Evolutionary conservation across 345 rosid genomes (phyloP).

Genomic region (Pugionium dolabratum): DNA sequence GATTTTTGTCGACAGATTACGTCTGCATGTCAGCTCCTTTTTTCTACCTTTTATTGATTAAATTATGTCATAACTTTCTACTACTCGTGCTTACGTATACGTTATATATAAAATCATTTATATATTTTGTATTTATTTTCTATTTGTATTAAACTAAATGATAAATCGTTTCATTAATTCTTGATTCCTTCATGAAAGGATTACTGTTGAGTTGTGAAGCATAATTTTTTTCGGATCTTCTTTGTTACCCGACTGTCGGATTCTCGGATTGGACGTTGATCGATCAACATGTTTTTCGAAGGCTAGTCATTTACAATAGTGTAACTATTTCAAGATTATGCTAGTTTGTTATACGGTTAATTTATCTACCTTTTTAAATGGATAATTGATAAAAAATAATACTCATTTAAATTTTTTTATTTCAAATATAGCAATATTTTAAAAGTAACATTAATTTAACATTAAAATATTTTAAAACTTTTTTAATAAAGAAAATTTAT

Average conservation of each 20-base stretch:
- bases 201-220: not conserved
- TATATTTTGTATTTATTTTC: not conserved
- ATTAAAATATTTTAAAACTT: no score
- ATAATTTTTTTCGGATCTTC: not conserved
- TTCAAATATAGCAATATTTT: no score
- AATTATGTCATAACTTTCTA: conserved; percentile 42
- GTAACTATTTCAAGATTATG: no score
- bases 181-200: conserved; percentile 33
- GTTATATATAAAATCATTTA: not conserved
- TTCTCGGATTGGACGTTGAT: not conserved
- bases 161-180: conserved; percentile 1
- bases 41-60: conserved; percentile 28
- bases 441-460: no score
- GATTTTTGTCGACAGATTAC: conserved; percentile 40
- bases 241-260: not conserved
- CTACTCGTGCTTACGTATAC: conserved; percentile 38
- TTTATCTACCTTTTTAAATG: no score
- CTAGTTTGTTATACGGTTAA: no score
- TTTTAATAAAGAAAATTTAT: no score
- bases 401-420: no score
- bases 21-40: conserved; percentile 42
- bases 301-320: not conserved
- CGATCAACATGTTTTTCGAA: not conserved
- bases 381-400: no score
- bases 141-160: conserved; percentile 8